phyloP scores from a whole-genome alignment of 1,284 basidiomycete species.

The Cystobasidiaceae sp. region DNA sequence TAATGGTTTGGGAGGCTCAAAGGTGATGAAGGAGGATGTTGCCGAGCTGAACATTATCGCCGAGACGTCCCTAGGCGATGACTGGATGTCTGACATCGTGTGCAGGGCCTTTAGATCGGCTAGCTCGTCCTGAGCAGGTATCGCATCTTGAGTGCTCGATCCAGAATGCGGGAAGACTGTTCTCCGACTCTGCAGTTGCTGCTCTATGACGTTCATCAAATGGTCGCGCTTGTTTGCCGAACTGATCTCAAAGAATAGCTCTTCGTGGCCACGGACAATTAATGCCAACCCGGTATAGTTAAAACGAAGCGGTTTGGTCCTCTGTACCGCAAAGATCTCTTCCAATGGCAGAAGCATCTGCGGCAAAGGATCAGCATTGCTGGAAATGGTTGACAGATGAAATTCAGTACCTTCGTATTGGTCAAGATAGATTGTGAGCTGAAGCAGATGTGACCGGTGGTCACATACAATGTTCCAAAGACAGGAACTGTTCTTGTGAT shows the following conservation, averaged over 20 bases:
- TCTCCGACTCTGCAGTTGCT: constrained; percentile 60
- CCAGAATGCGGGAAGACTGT: too few relatives aligned
- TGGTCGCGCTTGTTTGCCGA: constrained; percentile 69
- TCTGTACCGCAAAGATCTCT: constrained; percentile 78
- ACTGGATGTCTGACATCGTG: constrained; percentile 32
- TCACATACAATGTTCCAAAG: constrained; percentile 77
- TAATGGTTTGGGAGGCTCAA: constrained; percentile 76
- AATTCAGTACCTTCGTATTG: constrained; percentile 65
- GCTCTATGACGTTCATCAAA: constrained; percentile 67
- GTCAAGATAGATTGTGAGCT: constrained; percentile 70
- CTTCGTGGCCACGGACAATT: constrained; percentile 90
- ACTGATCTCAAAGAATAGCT: constrained; percentile 90
- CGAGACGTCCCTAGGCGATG: constrained; percentile 61
- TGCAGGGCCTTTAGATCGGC: constrained; percentile 7
- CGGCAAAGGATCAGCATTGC: not conserved
- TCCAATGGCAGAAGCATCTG: constrained; percentile 91
- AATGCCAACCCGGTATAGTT: constrained; percentile 82
- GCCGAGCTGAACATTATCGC: constrained; percentile 90
- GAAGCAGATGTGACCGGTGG: constrained; percentile 83
- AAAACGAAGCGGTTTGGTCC: constrained; percentile 78
- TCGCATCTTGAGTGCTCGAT: too few relatives aligned
- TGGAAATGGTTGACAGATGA: too few relatives aligned
- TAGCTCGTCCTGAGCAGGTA: constrained; percentile 3
- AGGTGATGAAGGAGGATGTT: constrained; percentile 88
- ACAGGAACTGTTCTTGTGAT: constrained; percentile 79